Conservation (phyloP, 495 filamentous ascomycete species). For the Penicillium parvum region DNA sequence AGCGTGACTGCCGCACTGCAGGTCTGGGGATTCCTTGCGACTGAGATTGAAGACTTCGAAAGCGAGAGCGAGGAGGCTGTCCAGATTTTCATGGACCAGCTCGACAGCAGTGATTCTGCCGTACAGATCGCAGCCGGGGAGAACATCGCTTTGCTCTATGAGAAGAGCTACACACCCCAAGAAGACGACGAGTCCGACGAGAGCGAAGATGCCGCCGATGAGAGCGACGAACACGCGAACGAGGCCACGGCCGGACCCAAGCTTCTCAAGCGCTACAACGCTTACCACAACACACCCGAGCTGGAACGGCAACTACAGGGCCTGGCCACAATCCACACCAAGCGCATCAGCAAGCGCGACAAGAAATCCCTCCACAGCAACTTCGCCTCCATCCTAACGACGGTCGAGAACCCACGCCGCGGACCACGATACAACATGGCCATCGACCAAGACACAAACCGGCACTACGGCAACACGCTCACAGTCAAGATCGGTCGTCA, state of each 20-base stretch:
- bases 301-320: slow-evolving; percentile 49
- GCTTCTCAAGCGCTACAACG: slow-evolving; percentile 57
- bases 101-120: slow-evolving; percentile 66
- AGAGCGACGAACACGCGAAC: slow-evolving; percentile 45
- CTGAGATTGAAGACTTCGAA: slow-evolving; percentile 76
- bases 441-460: slow-evolving; percentile 65
- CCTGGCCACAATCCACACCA: slow-evolving; percentile 58
- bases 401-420: slow-evolving; percentile 70
- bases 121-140: slow-evolving; percentile 87
- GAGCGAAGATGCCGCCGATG: slow-evolving; percentile 47
- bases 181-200: slow-evolving; percentile 62
- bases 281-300: slow-evolving; percentile 52
- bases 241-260: slow-evolving; percentile 48
- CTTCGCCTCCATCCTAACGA: slow-evolving; percentile 80
- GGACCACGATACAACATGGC: slow-evolving; percentile 70
- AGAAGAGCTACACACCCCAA: slow-evolving; percentile 66
- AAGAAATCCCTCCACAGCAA: slow-evolving; percentile 70
- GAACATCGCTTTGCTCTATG: slow-evolving; percentile 85
- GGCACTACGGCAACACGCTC: slow-evolving; percentile 72
- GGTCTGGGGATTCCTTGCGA: slow-evolving; percentile 85
- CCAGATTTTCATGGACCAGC: slow-evolving; percentile 85
- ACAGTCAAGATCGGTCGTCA: slow-evolving; percentile 69
- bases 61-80: slow-evolving; percentile 68
- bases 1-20: slow-evolving; percentile 83
- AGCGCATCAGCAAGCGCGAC: slow-evolving; percentile 72